Conservation (phyloP, 2,329 filamentous ascomycete genomes). For the Penicillium sp. region DNA sequence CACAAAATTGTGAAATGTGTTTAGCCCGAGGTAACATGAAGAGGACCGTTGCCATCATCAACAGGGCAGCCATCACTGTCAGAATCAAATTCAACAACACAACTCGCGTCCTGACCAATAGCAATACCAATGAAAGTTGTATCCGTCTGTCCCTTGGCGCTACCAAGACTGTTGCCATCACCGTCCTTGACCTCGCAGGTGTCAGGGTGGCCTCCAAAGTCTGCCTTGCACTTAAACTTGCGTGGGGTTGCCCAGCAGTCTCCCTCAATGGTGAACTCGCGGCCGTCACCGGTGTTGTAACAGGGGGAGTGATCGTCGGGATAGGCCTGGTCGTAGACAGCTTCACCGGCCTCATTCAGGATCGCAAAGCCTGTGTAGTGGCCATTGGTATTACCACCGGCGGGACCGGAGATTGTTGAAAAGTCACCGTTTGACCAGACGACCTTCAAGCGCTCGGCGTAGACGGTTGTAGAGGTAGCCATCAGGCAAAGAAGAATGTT, state of each 20-base stretch:
- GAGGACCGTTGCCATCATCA: conserved; percentile 17
- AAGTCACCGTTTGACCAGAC: conserved; percentile 17
- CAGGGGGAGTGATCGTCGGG: conserved; percentile 15
- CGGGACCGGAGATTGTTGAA: conserved; percentile 14
- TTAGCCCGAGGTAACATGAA: conserved; percentile 16
- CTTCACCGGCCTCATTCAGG: conserved; percentile 14
- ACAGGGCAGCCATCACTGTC: conserved; percentile 16
- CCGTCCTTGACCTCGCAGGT: conserved; percentile 17
- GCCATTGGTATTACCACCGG: conserved; percentile 14
- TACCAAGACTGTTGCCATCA: conserved; percentile 14
- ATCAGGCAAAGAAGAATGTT: conserved; percentile 10
- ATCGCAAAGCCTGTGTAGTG: conserved; percentile 17
- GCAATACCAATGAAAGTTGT: conserved; percentile 17
- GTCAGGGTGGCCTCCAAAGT: conserved; percentile 16
- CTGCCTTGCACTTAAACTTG: conserved; percentile 16
- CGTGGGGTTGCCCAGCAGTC: conserved; percentile 16
- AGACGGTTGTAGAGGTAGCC: conserved; percentile 10
- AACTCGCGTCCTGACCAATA: conserved; percentile 17
- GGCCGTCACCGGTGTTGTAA: conserved; percentile 16
- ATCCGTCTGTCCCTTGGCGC: conserved; percentile 10
- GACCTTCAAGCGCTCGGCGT: conserved; percentile 17
- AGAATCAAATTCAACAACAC: conserved; percentile 16
- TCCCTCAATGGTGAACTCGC: conserved; percentile 18
- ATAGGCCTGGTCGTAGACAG: conserved; percentile 14
- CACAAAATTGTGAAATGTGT: no score